phyloP scores from a whole-genome alignment of 371 early-diverging fungal genomes.

The Thermomucor indicae-seudaticae region DNA sequence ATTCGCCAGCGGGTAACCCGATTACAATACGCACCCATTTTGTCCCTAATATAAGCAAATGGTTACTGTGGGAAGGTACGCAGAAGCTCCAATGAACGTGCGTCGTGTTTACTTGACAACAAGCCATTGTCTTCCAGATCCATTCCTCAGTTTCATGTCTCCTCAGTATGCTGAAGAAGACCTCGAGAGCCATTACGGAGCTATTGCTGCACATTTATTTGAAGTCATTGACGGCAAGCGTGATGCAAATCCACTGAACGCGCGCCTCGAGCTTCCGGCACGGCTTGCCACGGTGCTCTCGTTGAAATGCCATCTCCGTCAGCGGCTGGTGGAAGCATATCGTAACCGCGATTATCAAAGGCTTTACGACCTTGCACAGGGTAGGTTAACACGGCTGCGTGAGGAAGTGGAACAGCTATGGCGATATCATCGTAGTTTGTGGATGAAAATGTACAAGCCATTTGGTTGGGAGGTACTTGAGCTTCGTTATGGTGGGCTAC shows the following conservation, averaged over 20 bases:
- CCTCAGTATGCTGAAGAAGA: conserved; percentile 71
- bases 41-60: conserved; percentile 78
- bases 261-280: conserved; percentile 64
- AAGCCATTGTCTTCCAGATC: conserved; percentile 46
- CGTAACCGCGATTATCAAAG: conserved; percentile 46
- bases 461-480: conserved; percentile 87
- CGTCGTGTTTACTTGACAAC: neutral
- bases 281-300: conserved; percentile 63
- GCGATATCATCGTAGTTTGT: conserved; percentile 74
- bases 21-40: conserved; percentile 51
- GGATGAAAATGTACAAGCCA: conserved; percentile 77
- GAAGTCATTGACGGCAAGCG: conserved; percentile 40
- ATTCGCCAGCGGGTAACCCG: conserved; percentile 41
- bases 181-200: conserved; percentile 60
- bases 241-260: conserved; percentile 57
- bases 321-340: conserved; percentile 62
- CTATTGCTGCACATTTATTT: conserved; percentile 45
- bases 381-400: conserved; percentile 49
- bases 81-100: no score
- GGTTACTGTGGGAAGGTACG: conserved; percentile 81
- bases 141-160: conserved; percentile 67
- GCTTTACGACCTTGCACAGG: conserved; percentile 41
- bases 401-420: conserved; percentile 68
- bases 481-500: conserved; percentile 76
- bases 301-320: conserved; percentile 67